phyloP scores from a whole-genome alignment of 2,329 filamentous ascomycete genomes.

The Didymella glomerata region DNA sequence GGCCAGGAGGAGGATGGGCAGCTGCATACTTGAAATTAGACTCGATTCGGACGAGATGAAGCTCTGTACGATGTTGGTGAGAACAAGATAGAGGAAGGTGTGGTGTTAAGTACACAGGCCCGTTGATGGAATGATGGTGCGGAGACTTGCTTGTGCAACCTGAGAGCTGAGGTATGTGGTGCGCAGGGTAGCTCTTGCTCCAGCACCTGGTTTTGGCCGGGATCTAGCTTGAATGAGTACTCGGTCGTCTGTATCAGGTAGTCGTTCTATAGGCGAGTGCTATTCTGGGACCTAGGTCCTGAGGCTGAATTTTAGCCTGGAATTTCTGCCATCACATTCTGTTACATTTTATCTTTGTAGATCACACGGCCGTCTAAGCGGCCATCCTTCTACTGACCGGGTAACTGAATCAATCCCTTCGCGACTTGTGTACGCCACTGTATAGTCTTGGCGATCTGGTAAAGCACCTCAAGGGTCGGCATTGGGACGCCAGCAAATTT shows the following conservation, averaged over 20 bases:
- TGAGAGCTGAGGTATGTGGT: slow-evolving; percentile 15
- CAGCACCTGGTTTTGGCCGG: neutral
- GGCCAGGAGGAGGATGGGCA: neutral
- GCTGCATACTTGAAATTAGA: neutral
- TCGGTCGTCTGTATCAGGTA: neutral
- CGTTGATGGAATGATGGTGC: slow-evolving; percentile 6
- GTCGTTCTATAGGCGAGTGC: neutral
- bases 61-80: neutral
- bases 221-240: neutral
- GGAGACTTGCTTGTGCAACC: slow-evolving; percentile 10
- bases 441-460: slow-evolving; percentile 58
- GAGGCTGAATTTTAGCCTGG: neutral
- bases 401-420: slow-evolving; percentile 52
- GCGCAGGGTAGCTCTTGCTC: neutral
- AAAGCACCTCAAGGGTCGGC: slow-evolving; percentile 61
- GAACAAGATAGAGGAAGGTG: neutral
- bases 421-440: slow-evolving; percentile 60
- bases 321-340: neutral
- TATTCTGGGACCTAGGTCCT: neutral
- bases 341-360: neutral
- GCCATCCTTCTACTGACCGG: slow-evolving; percentile 13
- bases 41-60: neutral
- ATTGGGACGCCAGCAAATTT: slow-evolving; percentile 58
- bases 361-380: neutral
- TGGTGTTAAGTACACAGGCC: neutral